Evolutionary conservation across 306 rosid species (phyloP), one percentile per base, ranked within the genome.

Genomic region (Prunus fruticosa): DNA sequence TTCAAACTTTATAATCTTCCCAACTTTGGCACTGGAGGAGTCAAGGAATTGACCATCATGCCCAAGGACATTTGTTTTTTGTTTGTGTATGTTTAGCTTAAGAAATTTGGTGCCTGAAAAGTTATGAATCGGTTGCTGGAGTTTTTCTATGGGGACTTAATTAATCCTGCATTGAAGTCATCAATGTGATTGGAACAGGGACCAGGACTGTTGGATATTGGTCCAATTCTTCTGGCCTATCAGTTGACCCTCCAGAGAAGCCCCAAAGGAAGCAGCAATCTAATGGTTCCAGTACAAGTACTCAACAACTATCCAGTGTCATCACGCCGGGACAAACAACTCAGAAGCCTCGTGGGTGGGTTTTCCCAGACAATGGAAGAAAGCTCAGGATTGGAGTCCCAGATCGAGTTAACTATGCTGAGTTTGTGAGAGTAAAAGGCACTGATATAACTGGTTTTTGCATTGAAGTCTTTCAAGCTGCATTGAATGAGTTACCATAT

Each of bases 391-490:
- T 80, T 11, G 76, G 80, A 8, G 80, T 80, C 51, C 80, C 80
- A 2, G 8, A 30, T n/a, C 62, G 73, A 52, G 12, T 75, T 11
- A 80, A 76, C 71, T 34, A 60, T 22, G 52, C 22, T 0, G 72
- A 80, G 57, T 73, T 74, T 63, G 67, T 83, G 41, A 62, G 19
- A 12, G 51, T 76, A 5, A 71, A 75, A 22, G 83, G 83, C 34
- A 12, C 61, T 25, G 76, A 80, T 7, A 51, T 75, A 46, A 69
- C 67, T 51, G 84, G 84, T 15, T 71, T 45, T 25, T 81, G 81
- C 72, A 64, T 84, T 51, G 84, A 82, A 13, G 81, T 86, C 27
- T 86, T 82, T 62, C 66, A 52, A 18, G 86, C 86, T 46, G 89
- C 89, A 58, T 4, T 45, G 10, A 49, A 73, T 0, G 46, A 58